These are phyloP conservation scores for Microdochium bolleyi DNA, from an alignment of 2,329 filamentous ascomycete species.

Conservation along the genomic window DNA sequence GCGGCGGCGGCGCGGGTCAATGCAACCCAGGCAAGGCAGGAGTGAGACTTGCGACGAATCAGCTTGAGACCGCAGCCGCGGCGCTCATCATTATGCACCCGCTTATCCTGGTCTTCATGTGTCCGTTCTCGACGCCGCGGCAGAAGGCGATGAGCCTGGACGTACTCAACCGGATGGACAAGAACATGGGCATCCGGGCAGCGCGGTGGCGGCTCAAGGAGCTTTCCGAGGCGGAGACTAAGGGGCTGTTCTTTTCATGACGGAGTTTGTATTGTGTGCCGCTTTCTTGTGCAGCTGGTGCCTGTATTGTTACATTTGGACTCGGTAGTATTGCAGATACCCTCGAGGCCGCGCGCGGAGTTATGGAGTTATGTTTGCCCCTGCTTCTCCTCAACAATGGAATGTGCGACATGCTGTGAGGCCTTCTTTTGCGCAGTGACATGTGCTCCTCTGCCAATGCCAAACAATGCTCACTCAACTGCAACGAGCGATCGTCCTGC, in stretches of 20 bases:
- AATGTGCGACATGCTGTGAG: no score
- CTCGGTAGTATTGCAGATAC: no score
- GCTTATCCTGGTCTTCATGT: slow-evolving; percentile 20
- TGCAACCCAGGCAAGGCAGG: no score
- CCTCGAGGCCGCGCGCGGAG: no score
- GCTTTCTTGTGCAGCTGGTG: no score
- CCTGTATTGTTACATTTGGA: no score
- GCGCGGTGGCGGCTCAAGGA: neutral
- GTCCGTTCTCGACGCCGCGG: slow-evolving; percentile 14
- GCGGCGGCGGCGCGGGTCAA: neutral
- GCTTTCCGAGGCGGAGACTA: slow-evolving; percentile 9
- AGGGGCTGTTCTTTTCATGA: slow-evolving; percentile 10
- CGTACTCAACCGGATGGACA: slow-evolving; percentile 17
- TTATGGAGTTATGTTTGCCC: no score
- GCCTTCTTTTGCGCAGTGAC: no score
- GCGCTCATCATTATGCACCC: slow-evolving; percentile 21
- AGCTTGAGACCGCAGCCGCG: slow-evolving; percentile 8
- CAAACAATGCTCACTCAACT: no score
- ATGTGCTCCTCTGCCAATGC: no score
- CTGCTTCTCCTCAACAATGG: no score
- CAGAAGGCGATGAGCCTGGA: slow-evolving; percentile 12
- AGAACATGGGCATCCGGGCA: slow-evolving; percentile 18
- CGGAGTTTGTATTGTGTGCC: slow-evolving; percentile 4
- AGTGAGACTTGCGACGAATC: neutral
- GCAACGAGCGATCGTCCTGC: no score